phyloP scores from a whole-genome alignment of 75 land plant species.

The Isoetes taiwanensis region DNA sequence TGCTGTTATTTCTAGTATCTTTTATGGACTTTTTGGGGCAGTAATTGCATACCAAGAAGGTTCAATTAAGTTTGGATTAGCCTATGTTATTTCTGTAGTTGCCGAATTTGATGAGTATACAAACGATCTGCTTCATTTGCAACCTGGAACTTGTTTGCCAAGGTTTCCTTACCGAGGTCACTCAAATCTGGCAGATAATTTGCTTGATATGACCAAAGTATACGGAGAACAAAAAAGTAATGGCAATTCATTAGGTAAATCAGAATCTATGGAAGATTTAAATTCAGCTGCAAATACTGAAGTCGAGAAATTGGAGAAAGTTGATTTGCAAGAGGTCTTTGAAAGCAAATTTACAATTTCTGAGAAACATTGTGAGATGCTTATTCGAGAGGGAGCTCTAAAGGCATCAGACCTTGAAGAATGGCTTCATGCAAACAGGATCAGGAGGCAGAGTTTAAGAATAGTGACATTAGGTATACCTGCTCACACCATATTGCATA shows the following conservation, averaged over 20 bases:
- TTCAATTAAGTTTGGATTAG: constrained; percentile 49
- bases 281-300: no score
- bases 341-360: constrained; percentile 62
- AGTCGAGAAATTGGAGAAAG: no score
- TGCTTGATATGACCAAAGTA: no score
- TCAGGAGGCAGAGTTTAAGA: constrained; percentile 41
- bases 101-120: constrained; percentile 85
- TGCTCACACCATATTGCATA: constrained; percentile 50
- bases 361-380: constrained; percentile 38
- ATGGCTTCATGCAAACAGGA: constrained; percentile 31
- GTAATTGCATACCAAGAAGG: constrained; percentile 73
- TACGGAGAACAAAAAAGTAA: no score
- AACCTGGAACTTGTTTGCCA: constrained; percentile 74
- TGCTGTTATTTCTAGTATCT: constrained; percentile 50
- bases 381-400: constrained; percentile 46
- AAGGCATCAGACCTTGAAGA: constrained; percentile 48
- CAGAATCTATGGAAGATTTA: no score
- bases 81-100: constrained; percentile 45
- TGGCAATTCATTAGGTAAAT: no score
- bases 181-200: no score
- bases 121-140: constrained; percentile 69
- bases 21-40: constrained; percentile 55
- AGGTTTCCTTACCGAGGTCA: constrained; percentile 44
- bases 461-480: constrained; percentile 50
- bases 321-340: no score